Evolutionary conservation across 495 filamentous ascomycete genomes (phyloP).

Genomic region (Lasiosphaeria miniovina): DNA sequence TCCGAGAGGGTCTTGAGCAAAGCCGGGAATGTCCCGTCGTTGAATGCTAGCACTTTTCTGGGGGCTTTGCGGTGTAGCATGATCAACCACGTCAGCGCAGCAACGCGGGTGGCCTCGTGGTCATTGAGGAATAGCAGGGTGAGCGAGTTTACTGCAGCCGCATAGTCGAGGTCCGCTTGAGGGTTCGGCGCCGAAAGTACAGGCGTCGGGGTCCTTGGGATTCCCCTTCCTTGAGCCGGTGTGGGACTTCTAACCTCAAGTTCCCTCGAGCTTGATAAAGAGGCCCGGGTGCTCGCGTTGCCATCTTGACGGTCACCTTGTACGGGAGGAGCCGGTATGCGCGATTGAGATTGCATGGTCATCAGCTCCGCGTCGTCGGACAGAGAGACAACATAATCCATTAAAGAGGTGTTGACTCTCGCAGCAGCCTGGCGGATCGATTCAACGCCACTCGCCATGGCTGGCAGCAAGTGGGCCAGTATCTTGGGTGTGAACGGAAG

Average conservation of each 20-base stretch:
- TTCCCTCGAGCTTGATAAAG: slow-evolving; percentile 53
- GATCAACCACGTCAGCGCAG: slow-evolving; percentile 91
- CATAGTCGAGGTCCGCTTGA: slow-evolving; percentile 85
- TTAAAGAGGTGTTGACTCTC: slow-evolving; percentile 82
- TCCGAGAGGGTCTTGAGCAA: slow-evolving; percentile 96
- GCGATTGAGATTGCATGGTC: slow-evolving; percentile 38
- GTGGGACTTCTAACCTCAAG: slow-evolving; percentile 53
- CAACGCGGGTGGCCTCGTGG: slow-evolving; percentile 91
- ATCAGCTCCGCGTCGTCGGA: slow-evolving; percentile 66
- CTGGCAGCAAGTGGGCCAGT: slow-evolving; percentile 86
- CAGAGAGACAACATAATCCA: slow-evolving; percentile 87
- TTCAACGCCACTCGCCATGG: slow-evolving; percentile 88
- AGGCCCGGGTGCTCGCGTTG: slow-evolving; percentile 47
- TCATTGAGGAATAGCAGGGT: slow-evolving; percentile 95
- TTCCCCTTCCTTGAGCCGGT: slow-evolving; percentile 43
- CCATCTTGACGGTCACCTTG: slow-evolving; percentile 56
- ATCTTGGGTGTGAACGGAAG: slow-evolving; percentile 89
- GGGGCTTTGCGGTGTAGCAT: slow-evolving; percentile 97
- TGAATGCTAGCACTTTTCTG: slow-evolving; percentile 88
- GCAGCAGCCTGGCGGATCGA: slow-evolving; percentile 83
- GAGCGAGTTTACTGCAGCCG: slow-evolving; percentile 92
- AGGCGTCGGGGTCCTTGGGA: slow-evolving; percentile 42
- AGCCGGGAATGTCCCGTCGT: slow-evolving; percentile 95
- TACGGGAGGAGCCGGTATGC: slow-evolving; percentile 45
- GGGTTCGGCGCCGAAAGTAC: slow-evolving; percentile 46